A percentile compares a stretch with the other conserved stretches of the same genome.
Conservation (phyloP, 1,139 yeast species). For the Taphrina flavorubra region DNA sequence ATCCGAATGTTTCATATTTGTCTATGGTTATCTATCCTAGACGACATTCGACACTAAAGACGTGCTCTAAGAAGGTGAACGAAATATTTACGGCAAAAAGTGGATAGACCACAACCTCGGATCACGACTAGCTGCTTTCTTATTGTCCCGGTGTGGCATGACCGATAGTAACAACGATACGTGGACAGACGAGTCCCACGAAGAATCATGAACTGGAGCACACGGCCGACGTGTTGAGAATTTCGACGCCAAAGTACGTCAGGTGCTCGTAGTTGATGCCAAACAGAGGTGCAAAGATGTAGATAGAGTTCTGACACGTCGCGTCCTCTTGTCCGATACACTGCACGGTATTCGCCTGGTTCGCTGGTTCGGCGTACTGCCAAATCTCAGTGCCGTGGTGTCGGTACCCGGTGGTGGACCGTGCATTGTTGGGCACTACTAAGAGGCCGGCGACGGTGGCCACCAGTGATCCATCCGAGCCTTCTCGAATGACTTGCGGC, state of each 20-base stretch:
- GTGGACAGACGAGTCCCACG: too few species aligned
- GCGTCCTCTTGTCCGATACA: constrained; percentile 4
- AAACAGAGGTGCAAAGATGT: constrained; percentile 9
- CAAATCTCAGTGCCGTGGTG: constrained; percentile 17
- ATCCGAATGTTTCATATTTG: too few species aligned
- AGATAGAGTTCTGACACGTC: constrained; percentile 1
- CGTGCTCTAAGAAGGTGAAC: too few species aligned
- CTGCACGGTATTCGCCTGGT: neutral
- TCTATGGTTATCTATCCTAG: too few species aligned
- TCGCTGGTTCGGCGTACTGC: constrained; percentile 7
- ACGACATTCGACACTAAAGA: too few species aligned
- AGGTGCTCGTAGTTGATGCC: constrained; percentile 3
- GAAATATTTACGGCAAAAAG: too few species aligned
- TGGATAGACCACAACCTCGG: too few species aligned
- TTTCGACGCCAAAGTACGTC: constrained; percentile 5
- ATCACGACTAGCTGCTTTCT: too few species aligned
- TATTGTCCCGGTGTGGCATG: too few species aligned
- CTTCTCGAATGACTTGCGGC: constrained; percentile 11
- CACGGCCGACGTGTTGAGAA: neutral
- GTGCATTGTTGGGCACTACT: neutral
- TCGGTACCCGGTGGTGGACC: constrained; percentile 4
- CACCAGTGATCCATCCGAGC: neutral
- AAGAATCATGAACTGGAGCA: too few species aligned
- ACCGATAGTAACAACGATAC: too few species aligned
- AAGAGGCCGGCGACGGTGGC: neutral